phyloP scores from a whole-genome alignment of 257 asterid genomes.

The Dorcoceras hygrometricum region DNA sequence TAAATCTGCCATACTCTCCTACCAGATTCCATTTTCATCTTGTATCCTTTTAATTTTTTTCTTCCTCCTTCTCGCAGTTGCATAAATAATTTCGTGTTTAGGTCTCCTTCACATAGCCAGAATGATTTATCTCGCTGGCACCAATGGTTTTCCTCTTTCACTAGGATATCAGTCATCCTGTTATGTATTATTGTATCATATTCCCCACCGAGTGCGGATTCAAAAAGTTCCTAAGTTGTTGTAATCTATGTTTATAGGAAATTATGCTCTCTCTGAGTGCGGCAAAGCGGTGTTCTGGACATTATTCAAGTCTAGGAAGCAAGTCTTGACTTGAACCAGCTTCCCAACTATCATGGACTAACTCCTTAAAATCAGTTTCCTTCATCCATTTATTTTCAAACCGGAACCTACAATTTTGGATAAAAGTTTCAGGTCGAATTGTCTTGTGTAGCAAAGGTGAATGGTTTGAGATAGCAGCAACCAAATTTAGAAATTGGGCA shows the following conservation, averaged over 20 bases:
- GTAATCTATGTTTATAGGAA: neutral
- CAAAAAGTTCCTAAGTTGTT: neutral
- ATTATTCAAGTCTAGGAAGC: neutral
- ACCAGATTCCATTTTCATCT: neutral
- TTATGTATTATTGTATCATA: neutral
- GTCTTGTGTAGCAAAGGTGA: neutral
- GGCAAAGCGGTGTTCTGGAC: neutral
- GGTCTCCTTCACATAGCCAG: neutral
- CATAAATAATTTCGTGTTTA: no score
- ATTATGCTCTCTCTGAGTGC: neutral
- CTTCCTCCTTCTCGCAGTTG: neutral
- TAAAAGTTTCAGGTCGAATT: neutral
- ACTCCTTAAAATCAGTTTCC: neutral
- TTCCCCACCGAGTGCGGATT: neutral
- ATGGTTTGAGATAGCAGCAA: neutral
- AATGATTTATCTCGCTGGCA: neutral
- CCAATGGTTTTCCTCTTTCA: neutral
- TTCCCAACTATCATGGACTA: neutral
- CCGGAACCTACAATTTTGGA: neutral
- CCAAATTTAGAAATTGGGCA: neutral
- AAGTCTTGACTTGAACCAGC: neutral
- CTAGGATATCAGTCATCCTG: neutral
- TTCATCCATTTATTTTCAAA: neutral
- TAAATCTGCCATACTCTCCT: neutral
- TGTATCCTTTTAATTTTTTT: neutral